Conservation (phyloP, 192 early-diverging fungal genomes). For the Linderina pennispora region DNA sequence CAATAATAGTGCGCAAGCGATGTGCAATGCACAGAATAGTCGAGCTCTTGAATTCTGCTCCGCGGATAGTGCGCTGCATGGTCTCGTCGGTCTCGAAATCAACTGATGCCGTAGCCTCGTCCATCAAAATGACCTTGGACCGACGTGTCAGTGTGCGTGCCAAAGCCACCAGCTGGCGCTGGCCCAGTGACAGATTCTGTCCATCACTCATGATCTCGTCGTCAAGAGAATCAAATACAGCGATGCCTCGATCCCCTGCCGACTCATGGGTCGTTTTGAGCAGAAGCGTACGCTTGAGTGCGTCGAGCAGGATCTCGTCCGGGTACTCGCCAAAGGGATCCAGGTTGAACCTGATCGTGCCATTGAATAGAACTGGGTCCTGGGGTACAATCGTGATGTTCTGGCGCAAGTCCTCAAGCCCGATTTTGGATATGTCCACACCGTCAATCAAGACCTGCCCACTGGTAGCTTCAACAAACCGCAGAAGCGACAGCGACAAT, state of each 20-base stretch:
- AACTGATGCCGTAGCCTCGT: conserved; percentile 82
- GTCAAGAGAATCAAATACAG: conserved; percentile 56
- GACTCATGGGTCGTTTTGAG: conserved; percentile 1
- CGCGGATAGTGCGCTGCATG: conserved; percentile 82
- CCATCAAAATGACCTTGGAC: conserved; percentile 63
- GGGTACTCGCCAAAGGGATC: conserved; percentile 73
- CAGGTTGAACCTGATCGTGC: conserved; percentile 75
- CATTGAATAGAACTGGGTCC: conserved; percentile 70
- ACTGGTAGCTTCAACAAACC: conserved; percentile 59
- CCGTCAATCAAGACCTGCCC: conserved; percentile 69
- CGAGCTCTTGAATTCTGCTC: conserved; percentile 54
- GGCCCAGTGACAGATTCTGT: conserved; percentile 69
- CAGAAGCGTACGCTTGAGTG: conserved; percentile 13
- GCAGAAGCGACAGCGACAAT: conserved; percentile 58
- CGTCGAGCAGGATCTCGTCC: conserved; percentile 38
- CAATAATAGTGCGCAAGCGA: conserved; percentile 73
- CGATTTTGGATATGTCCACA: conserved; percentile 63
- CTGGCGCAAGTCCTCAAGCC: conserved; percentile 66
- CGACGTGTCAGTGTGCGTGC: conserved; percentile 67
- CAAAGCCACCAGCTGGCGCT: conserved; percentile 66
- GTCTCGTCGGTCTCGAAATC: conserved; percentile 78
- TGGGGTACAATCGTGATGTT: conserved; percentile 82
- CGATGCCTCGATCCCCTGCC: not conserved
- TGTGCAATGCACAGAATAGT: conserved; percentile 89
- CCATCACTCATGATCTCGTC: conserved; percentile 67